Evolutionary conservation across 2,329 filamentous ascomycete genomes (phyloP).

Genomic region (Beauveria sp.): DNA sequence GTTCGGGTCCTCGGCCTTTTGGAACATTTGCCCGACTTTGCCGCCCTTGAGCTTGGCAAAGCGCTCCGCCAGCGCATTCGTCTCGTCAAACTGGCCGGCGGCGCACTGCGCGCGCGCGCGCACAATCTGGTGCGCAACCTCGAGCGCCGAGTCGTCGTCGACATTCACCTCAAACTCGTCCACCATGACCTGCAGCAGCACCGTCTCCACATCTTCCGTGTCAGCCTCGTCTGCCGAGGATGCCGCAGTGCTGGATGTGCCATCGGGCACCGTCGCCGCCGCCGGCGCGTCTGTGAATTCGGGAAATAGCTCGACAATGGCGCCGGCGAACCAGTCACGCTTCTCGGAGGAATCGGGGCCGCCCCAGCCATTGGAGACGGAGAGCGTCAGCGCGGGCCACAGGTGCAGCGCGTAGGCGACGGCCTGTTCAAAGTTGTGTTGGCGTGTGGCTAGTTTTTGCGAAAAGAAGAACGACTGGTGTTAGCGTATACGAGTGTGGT

Average conservation of each 20-base stretch:
- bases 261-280: constrained; percentile 19
- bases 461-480: background rate
- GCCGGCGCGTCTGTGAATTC: constrained; percentile 46
- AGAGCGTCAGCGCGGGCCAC: constrained; percentile 83
- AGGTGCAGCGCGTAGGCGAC: constrained; percentile 78
- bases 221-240: constrained; percentile 49
- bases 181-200: constrained; percentile 82
- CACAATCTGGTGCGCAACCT: constrained; percentile 67
- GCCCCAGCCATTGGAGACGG: constrained; percentile 82
- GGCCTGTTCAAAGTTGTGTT: constrained; percentile 72
- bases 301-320: constrained; percentile 71
- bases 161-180: constrained; percentile 94
- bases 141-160: constrained; percentile 77
- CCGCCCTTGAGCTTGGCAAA: constrained; percentile 56
- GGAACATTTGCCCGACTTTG: constrained; percentile 45
- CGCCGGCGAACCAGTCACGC: constrained; percentile 92
- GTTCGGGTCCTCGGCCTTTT: constrained; percentile 46
- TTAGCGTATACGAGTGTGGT: background rate
- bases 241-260: background rate
- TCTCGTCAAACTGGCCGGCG: constrained; percentile 57
- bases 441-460: constrained; percentile 40
- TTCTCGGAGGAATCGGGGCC: constrained; percentile 78
- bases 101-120: constrained; percentile 56
- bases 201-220: constrained; percentile 70
- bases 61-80: constrained; percentile 54